phyloP scores from a whole-genome alignment of 345 rosid genomes.

The Linum lewisii region DNA sequence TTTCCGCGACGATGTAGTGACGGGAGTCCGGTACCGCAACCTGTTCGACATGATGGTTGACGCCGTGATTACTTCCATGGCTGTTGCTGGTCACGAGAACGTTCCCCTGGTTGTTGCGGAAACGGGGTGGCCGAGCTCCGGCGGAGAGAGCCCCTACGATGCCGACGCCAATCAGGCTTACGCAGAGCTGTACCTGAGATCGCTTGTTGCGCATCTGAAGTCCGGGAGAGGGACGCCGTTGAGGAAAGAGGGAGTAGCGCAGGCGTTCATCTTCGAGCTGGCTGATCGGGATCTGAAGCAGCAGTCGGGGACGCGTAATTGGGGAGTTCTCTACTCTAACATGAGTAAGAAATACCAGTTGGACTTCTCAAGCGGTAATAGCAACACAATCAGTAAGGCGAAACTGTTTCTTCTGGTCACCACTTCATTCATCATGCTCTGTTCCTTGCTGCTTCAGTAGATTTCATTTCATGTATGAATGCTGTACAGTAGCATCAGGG shows the following conservation, averaged over 20 bases:
- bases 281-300: conserved; percentile 38
- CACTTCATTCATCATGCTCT: neutral
- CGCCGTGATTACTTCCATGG: conserved; percentile 60
- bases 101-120: conserved; percentile 71
- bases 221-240: conserved; percentile 70
- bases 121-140: conserved; percentile 90
- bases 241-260: conserved; percentile 67
- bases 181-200: conserved; percentile 62
- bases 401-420: neutral
- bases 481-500: neutral
- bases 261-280: conserved; percentile 65
- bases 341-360: conserved; percentile 53
- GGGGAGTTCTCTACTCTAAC: conserved; percentile 72
- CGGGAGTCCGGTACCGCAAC: conserved; percentile 77
- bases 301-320: conserved; percentile 27
- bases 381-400: neutral
- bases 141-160: conserved; percentile 36
- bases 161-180: conserved; percentile 56
- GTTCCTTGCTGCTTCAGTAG: neutral
- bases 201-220: conserved; percentile 47
- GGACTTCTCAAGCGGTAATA: conserved; percentile 32
- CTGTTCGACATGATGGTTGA: conserved; percentile 92
- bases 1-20: conserved; percentile 60
- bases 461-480: neutral
- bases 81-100: conserved; percentile 69